These are phyloP conservation scores for Agaricus subrufescens DNA, from an alignment of 768 basidiomycete species.

Conservation along the genomic window DNA sequence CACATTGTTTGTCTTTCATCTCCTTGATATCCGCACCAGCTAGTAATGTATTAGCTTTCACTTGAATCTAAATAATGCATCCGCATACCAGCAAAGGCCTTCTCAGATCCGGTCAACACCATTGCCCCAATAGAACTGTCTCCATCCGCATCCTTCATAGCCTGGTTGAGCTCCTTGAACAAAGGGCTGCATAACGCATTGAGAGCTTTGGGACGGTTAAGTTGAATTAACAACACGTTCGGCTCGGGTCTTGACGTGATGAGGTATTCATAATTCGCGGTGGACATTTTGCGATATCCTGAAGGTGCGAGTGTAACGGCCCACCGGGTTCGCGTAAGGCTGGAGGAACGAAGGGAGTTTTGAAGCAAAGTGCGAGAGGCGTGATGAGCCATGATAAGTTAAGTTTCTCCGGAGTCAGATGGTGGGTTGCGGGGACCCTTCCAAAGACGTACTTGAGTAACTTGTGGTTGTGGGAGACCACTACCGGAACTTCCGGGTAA, in stretches of 20 bases:
- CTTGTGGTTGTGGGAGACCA: no score
- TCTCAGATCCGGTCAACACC: conserved; percentile 89
- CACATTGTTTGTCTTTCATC: conserved; percentile 96
- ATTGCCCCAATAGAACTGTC: conserved; percentile 77
- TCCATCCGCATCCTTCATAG: conserved; percentile 62
- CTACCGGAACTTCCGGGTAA: no score
- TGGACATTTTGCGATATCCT: conserved; percentile 46
- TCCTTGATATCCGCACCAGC: conserved; percentile 99
- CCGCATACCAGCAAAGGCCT: conserved; percentile 84
- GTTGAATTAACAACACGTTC: conserved; percentile 71
- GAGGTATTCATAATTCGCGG: conserved; percentile 52
- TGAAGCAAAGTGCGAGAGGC: conserved; percentile 14
- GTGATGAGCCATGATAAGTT: conserved; percentile 18
- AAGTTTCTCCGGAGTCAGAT: neutral
- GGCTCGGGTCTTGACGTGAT: conserved; percentile 65
- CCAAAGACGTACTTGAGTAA: no score
- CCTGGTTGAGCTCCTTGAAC: conserved; percentile 77
- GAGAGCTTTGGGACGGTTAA: conserved; percentile 86
- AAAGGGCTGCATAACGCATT: conserved; percentile 84
- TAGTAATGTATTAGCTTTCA: conserved; percentile 19
- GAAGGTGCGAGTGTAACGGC: conserved; percentile 5
- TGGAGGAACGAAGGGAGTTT: conserved; percentile 6
- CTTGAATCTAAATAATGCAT: neutral
- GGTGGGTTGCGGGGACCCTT: neutral
- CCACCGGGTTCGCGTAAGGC: conserved; percentile 6